Evolutionary conservation across 2,329 filamentous ascomycete genomes (phyloP).

Genomic region (Curvularia eragrostidis): DNA sequence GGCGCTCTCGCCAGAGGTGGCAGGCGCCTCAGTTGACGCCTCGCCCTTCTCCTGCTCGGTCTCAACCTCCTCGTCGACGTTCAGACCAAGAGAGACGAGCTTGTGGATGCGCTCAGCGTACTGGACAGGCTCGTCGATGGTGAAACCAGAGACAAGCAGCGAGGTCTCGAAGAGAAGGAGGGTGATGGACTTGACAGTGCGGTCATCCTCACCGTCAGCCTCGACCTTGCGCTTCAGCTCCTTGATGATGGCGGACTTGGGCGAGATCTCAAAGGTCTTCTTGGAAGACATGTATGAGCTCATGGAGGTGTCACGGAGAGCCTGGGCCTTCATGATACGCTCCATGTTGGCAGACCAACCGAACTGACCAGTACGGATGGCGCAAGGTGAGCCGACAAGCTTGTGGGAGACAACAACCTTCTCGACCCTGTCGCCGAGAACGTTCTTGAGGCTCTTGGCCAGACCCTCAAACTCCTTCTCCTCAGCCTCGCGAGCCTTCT

Average conservation of each 20-base stretch:
- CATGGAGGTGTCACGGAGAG: constrained; percentile 99
- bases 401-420: constrained; percentile 99
- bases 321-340: constrained; percentile 99
- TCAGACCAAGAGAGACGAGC: constrained; percentile 95
- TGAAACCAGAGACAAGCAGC: constrained; percentile 97
- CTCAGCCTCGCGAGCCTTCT: constrained; percentile 90
- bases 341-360: constrained; percentile 99
- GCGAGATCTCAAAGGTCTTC: constrained; percentile 99
- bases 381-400: constrained; percentile 91
- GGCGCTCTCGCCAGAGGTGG: constrained; percentile 81
- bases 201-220: constrained; percentile 95
- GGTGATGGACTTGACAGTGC: constrained; percentile 98
- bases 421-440: constrained; percentile 99
- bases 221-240: constrained; percentile 99
- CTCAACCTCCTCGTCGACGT: constrained; percentile 94
- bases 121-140: constrained; percentile 96
- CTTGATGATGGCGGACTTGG: constrained; percentile 95
- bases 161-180: constrained; percentile 99
- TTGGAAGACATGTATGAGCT: constrained; percentile 99
- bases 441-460: constrained; percentile 98
- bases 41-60: constrained; percentile 64
- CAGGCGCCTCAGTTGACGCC: constrained; percentile 62
- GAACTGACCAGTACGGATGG: constrained; percentile 99
- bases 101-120: constrained; percentile 99
- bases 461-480: constrained; percentile 98